Percentiles rank a stretch among this genome's conserved stretches.
phyloP scores from a whole-genome alignment of 2,329 filamentous ascomycete species.

The Diplocarpon rosae region DNA sequence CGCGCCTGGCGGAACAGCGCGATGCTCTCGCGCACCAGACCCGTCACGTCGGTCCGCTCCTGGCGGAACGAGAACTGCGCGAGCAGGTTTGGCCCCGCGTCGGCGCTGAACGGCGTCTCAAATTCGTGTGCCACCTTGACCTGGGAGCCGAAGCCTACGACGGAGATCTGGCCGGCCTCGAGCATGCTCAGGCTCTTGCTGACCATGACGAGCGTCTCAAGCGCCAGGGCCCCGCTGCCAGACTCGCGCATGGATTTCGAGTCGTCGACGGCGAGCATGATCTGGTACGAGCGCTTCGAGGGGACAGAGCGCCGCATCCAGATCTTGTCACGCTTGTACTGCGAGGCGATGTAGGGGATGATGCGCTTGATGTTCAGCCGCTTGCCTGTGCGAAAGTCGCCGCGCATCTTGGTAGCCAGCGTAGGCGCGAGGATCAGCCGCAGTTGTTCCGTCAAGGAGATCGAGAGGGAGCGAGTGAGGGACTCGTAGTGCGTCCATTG shows the following conservation, averaged over 20 bases:
- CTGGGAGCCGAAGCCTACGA: conserved; percentile 78
- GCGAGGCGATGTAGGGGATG: conserved; percentile 96
- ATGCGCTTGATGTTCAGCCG: conserved; percentile 98
- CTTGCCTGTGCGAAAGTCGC: conserved; percentile 94
- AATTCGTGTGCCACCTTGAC: conserved; percentile 83
- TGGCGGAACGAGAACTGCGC: conserved; percentile 79
- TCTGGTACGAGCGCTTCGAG: conserved; percentile 90
- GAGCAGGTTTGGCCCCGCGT: conserved; percentile 74
- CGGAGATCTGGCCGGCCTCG: conserved; percentile 85
- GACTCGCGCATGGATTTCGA: conserved; percentile 85
- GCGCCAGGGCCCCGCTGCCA: conserved; percentile 65
- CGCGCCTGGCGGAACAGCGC: conserved; percentile 72
- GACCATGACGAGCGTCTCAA: conserved; percentile 90
- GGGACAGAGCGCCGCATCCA: conserved; percentile 94
- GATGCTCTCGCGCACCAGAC: conserved; percentile 67
- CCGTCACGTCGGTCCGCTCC: conserved; percentile 72
- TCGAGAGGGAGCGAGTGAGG: conserved; percentile 73
- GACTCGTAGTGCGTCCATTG: conserved; percentile 81
- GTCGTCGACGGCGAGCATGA: conserved; percentile 94
- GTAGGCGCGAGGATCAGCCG: conserved; percentile 92
- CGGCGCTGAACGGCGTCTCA: conserved; percentile 66
- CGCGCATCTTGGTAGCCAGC: conserved; percentile 88
- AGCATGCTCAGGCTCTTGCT: conserved; percentile 81
- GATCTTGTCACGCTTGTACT: conserved; percentile 99
- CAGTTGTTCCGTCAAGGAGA: conserved; percentile 86